Evolutionary conservation across 2,329 filamentous ascomycete genomes (phyloP), one percentile per base, ranked within the genome.

Genomic region (Cyphellophora europaea): DNA sequence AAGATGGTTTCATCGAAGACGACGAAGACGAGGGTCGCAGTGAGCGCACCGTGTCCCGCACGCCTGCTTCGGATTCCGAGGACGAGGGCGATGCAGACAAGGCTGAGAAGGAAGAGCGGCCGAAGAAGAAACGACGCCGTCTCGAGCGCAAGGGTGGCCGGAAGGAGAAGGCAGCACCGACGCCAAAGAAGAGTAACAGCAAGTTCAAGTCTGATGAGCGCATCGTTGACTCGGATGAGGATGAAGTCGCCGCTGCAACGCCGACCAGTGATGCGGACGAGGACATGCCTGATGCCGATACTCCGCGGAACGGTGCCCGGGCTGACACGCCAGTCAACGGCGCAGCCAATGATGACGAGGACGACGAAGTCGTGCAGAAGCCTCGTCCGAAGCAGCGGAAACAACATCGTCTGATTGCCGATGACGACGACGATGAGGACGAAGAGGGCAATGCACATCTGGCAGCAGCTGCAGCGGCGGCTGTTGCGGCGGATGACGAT

Each of bases 141-240:
- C 50, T 79, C 34, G 73, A 77, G 48, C 60, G 72, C 40, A 73
- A 73, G 51, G 47, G 56, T 47, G 31, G 61, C 53, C 49, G 25
- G 12, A 44, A 30, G 28, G 38, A 38, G 17, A 13, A 19, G 6
- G 17, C 11, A 5, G 36, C 25, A 28, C 18, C 28, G 23, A 30
- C 38, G 10, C 6, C 37, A 10, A 31, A 53, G 47, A 49, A 53
- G 42, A 59, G 56, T 33, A 50, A 46, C 45, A 60, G 58, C 56
- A 93, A 93, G 60, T 93, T 75, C 69, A 94, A 94, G 71, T 88
- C 82, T 33, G 78, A 74, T 2, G 87, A 93, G 59, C 75, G 87
- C 43, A 77, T 94, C 17, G 80, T 85, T 29, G 82, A 89, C 43
- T 85, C 79, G 41, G 79, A 83, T 44, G 74, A 72, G 11, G 73